Conservation (phyloP, 2,329 filamentous ascomycete genomes). For the Tothia fuscella region DNA sequence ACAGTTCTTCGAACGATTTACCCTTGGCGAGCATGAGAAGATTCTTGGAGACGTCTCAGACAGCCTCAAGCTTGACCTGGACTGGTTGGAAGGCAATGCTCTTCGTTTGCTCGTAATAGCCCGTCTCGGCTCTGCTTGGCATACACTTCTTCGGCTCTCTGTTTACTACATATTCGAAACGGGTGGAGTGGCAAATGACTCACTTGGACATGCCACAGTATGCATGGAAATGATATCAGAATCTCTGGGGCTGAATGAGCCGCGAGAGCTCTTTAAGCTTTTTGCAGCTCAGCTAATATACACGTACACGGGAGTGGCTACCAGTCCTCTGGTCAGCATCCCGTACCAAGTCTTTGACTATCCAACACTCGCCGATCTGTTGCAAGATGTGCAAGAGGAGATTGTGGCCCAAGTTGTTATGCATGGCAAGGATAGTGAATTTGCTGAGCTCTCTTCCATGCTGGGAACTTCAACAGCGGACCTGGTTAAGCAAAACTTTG, state of each 20-base stretch:
- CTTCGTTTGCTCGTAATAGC: slow-evolving; percentile 67
- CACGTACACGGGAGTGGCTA: slow-evolving; percentile 61
- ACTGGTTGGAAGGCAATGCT: slow-evolving; percentile 70
- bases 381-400: slow-evolving; percentile 63
- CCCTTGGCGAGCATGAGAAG: slow-evolving; percentile 71
- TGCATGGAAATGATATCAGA: slow-evolving; percentile 58
- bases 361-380: slow-evolving; percentile 51
- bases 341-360: slow-evolving; percentile 84
- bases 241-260: slow-evolving; percentile 50
- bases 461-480: slow-evolving; percentile 43
- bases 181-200: slow-evolving; percentile 56
- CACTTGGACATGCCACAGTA: slow-evolving; percentile 56
- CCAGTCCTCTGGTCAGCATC: slow-evolving; percentile 49
- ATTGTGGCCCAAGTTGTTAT: slow-evolving; percentile 70
- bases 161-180: slow-evolving; percentile 94
- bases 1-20: slow-evolving; percentile 65
- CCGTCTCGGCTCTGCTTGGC: slow-evolving; percentile 69
- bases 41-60: slow-evolving; percentile 76
- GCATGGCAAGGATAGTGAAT: slow-evolving; percentile 57
- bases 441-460: slow-evolving; percentile 46
- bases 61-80: slow-evolving; percentile 60
- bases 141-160: slow-evolving; percentile 72
- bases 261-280: slow-evolving; percentile 63
- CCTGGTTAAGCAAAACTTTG: slow-evolving; percentile 57
- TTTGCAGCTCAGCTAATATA: slow-evolving; percentile 85